Evolutionary conservation across 345 rosid genomes (phyloP), one percentile per base, ranked within the genome.

Genomic region (Rhizophora apiculata): DNA sequence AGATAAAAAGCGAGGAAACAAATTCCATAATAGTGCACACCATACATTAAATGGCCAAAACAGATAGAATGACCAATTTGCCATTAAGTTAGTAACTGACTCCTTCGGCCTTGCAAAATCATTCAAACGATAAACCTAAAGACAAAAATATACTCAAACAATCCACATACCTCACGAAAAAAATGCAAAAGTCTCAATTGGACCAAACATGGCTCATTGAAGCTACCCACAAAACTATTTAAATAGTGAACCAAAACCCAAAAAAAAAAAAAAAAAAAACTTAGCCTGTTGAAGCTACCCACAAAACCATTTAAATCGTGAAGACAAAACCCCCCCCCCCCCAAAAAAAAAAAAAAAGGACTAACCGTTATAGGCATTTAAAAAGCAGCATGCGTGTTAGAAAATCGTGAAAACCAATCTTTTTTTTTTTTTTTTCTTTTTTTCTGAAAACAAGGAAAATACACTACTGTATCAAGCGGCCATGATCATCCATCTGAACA

Each of bases 51-150:
- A 60, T 34, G 7, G 30, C 20, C 15, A n/a, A 43, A 8, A 60
- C 27, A 10, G 6, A 20, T 2, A n/a, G 19, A 56, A 18, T 55
- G 61, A 63, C 11, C 43, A 54, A 21, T 19, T 20, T 63, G 15
- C 49, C 11, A 9, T 39, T 39, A 1, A 39, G 11, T 10, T 10
- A 30, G n/a, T n/a, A 29, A 46, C 65, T 18, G 31, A 72, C 26
- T 30, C 48, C 48, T n/a, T 5, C 4, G 11, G 59, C 18, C 5
- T 39, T 30, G 9, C 29, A 63, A 69, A 54, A 5, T 24, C 48
- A 43, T 30, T 68, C 73, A 69, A 73, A 75, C 71, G 43, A 60
- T 74, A 66, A 69, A 76, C 73, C 70, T 64, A 48, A 19, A 49
- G 21, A 67, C 62, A 29, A 65, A 63, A 69, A 3, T 13, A 43